Evolutionary conservation across 768 basidiomycete species (phyloP).

Genomic region (Panaeolus papilionaceus): DNA sequence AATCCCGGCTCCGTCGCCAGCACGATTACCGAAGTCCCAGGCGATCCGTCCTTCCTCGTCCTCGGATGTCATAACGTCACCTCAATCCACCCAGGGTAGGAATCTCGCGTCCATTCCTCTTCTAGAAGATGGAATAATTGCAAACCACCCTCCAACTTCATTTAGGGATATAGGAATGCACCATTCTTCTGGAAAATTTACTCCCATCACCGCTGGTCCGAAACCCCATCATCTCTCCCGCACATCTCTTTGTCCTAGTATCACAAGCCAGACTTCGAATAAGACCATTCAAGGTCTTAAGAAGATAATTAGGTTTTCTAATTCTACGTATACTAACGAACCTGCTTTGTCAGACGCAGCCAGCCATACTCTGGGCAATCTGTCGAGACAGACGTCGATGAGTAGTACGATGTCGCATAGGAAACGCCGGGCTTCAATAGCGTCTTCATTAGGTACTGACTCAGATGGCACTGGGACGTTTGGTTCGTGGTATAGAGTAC

Average conservation of each 20-base stretch:
- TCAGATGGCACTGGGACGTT: not conserved
- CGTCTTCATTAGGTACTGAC: not conserved
- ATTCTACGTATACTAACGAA: not conserved
- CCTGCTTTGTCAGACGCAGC: not conserved
- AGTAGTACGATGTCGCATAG: not conserved
- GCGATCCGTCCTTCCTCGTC: not conserved
- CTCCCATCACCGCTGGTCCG: not conserved
- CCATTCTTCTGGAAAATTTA: not conserved
- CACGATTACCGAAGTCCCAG: not conserved
- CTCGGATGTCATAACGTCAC: not conserved
- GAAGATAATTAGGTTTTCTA: not conserved
- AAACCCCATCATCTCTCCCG: not conserved
- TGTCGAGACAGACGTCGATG: not conserved
- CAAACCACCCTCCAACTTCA: not conserved
- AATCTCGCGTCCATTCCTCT: not conserved
- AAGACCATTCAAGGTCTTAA: not conserved
- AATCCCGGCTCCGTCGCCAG: not conserved
- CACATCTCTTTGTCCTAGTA: not conserved
- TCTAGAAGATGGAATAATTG: not conserved
- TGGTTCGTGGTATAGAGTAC: constrained; percentile 2
- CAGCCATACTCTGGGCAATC: not conserved
- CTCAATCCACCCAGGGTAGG: not conserved
- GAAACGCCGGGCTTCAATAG: not conserved
- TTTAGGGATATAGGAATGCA: not conserved
- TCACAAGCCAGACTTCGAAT: not conserved